Base-by-base conservation (phyloP, 108 stramenopile genomes). In the Pseudonitzschia multiseries region DNA sequence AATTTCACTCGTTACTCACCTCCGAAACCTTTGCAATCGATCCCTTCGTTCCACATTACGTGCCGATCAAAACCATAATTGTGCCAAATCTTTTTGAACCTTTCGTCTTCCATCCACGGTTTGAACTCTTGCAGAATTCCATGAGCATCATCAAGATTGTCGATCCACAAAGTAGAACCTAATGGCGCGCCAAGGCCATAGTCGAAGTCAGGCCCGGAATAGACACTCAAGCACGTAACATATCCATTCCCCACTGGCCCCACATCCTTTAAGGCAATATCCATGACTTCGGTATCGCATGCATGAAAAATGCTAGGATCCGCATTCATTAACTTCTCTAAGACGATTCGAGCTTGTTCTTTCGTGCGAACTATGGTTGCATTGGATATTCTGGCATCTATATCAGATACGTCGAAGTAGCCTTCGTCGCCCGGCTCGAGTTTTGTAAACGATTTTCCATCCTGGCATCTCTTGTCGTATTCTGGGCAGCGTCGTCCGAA, bases 51-150 rank as follows among this genome's bases (percentile, higher is more conserved):
- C 86, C 80, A 95, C 79, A 99, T 79, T 18, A 99, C 97, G 78
- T 99, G 99, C 28, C 97, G 81, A 93, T 99, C 99, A 74, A 99
- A 99, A 1, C 97, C 97, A 72, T 97, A 97, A 80, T 99, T 98
- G 82, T 99, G 99, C 97, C 97, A 99, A 9, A 97, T 91, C 82
- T 97, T 99, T 43, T 91, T 70, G 51, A 82, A 73, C 4, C 52
- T 52, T 18, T 71, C 60, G 77, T 89, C 80, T 69, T 95, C 96
- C 48, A 99, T 89, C 83, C 89, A 97, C 17, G 71, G 69, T 57
- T 86, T 85, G 74, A 99, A 97, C 44, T 89, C 89, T 64, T 97
- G 78, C 62, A 99, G 77, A 29, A 97, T 65, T 2, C 94, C 96
- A 46, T 70, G 76, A 20, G 89, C 81, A 67, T 94, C 94, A 67